Conservation (phyloP, 2,329 filamentous ascomycete genomes). For the Diaporthe caulivora region DNA sequence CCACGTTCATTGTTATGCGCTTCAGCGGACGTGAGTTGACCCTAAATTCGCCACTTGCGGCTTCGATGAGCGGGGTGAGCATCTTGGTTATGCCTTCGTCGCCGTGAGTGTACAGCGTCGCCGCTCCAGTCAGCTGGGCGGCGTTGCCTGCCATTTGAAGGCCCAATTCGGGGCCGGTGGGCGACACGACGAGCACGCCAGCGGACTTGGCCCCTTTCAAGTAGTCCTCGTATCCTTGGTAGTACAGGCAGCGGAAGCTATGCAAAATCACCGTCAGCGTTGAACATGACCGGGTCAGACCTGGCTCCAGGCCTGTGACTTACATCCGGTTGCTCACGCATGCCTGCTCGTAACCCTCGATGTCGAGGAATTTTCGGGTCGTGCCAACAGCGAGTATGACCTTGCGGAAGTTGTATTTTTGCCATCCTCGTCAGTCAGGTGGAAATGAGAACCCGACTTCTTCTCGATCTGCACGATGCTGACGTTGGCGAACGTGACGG, state of each 20-base stretch:
- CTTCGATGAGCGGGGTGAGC: not conserved
- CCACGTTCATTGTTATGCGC: not conserved
- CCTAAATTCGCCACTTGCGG: not conserved
- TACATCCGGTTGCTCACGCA: not conserved
- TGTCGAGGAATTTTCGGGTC: not conserved
- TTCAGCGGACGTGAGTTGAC: not conserved
- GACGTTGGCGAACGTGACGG: not conserved
- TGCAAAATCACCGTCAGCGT: not conserved
- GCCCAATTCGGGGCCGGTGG: not conserved
- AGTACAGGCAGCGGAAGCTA: not conserved
- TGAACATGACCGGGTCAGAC: not conserved
- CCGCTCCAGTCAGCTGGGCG: not conserved
- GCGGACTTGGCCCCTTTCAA: not conserved
- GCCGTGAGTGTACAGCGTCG: not conserved
- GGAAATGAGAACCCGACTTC: not conserved
- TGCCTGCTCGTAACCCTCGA: not conserved
- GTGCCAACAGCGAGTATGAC: not conserved
- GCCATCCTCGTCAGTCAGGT: not conserved
- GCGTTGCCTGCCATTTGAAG: not conserved
- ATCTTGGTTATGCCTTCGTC: not conserved
- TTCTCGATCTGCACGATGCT: not conserved
- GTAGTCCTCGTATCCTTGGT: not conserved
- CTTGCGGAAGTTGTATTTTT: not conserved
- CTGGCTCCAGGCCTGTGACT: not conserved
- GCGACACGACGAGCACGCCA: not conserved